Evolutionary conservation across 2,329 filamentous ascomycete genomes (phyloP).

Genomic region (Xylariaceae sp.): DNA sequence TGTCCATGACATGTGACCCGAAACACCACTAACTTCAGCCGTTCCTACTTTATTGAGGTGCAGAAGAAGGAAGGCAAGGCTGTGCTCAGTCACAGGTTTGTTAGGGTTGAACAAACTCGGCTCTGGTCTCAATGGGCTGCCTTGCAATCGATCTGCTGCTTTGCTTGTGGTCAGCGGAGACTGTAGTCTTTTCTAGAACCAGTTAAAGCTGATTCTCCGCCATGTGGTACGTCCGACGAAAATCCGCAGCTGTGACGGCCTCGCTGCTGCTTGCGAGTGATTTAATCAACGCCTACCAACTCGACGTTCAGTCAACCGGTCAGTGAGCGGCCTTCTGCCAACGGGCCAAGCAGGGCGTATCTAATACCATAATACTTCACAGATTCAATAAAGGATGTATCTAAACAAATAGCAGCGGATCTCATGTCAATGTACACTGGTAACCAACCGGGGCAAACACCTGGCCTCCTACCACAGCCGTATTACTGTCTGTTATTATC

Average conservation of each 20-base stretch:
- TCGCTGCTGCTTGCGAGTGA: conserved; percentile 15
- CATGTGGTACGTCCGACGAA: conserved; percentile 32
- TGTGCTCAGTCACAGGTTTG: too few species aligned
- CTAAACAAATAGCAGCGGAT: conserved; percentile 58
- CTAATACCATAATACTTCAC: conserved; percentile 7
- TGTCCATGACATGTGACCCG: too few species aligned
- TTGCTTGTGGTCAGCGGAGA: too few species aligned
- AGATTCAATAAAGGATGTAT: conserved; percentile 58
- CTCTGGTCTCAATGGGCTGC: too few species aligned
- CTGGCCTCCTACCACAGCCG: conserved; percentile 58
- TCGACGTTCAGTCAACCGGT: conserved; percentile 38
- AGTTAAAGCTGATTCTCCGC: conserved; percentile 6
- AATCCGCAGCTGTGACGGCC: conserved; percentile 26
- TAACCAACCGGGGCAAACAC: conserved; percentile 55
- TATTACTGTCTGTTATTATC: conserved; percentile 57
- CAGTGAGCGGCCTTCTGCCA: neutral
- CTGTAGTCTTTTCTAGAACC: neutral
- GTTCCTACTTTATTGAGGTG: too few species aligned
- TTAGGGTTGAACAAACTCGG: too few species aligned
- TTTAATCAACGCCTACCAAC: conserved; percentile 32
- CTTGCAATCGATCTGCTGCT: too few species aligned
- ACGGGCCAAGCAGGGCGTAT: neutral
- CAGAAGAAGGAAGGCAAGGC: too few species aligned
- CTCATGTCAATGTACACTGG: conserved; percentile 57
- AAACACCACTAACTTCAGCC: too few species aligned